A percentile compares a stretch with the other conserved stretches of the same genome.
phyloP scores from a whole-genome alignment of 768 basidiomycete genomes.

The Arthromyces matolae region DNA sequence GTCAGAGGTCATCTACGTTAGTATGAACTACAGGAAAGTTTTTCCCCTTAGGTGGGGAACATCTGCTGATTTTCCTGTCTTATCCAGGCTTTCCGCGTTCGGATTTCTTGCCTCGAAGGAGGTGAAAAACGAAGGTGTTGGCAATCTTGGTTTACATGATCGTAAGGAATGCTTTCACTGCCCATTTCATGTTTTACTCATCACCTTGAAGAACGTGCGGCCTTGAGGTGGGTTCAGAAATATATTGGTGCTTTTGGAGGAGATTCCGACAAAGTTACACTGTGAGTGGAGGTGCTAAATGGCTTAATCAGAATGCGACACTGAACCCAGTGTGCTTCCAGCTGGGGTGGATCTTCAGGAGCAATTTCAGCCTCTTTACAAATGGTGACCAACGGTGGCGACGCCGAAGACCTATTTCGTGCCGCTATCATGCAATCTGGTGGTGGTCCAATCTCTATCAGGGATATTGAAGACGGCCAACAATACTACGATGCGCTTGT shows the following conservation, averaged over 20 bases:
- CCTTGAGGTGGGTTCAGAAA: constrained; percentile 57
- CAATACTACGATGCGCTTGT: constrained; percentile 43
- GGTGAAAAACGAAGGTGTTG: constrained; percentile 39
- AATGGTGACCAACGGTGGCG: constrained; percentile 42
- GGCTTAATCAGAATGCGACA: neutral
- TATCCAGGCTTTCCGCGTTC: constrained; percentile 22
- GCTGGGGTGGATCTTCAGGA: constrained; percentile 56
- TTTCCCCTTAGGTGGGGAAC: neutral
- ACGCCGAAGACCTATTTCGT: constrained; percentile 44
- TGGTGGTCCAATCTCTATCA: constrained; percentile 42
- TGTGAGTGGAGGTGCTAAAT: too few species aligned
- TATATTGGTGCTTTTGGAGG: constrained; percentile 52
- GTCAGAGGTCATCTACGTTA: constrained; percentile 46
- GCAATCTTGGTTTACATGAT: too few species aligned
- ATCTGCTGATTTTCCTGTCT: too few species aligned
- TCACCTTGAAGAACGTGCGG: constrained; percentile 48
- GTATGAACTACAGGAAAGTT: constrained; percentile 46
- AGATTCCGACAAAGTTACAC: too few species aligned
- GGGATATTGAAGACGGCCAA: constrained; percentile 42
- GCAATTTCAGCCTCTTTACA: constrained; percentile 50
- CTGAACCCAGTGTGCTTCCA: too few species aligned
- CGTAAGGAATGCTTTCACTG: too few species aligned
- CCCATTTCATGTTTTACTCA: too few species aligned
- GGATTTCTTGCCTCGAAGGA: constrained; percentile 45
- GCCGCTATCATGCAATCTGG: constrained; percentile 51